Conservation (phyloP, 2,329 filamentous ascomycete genomes). For the Arthroderma sp. region DNA sequence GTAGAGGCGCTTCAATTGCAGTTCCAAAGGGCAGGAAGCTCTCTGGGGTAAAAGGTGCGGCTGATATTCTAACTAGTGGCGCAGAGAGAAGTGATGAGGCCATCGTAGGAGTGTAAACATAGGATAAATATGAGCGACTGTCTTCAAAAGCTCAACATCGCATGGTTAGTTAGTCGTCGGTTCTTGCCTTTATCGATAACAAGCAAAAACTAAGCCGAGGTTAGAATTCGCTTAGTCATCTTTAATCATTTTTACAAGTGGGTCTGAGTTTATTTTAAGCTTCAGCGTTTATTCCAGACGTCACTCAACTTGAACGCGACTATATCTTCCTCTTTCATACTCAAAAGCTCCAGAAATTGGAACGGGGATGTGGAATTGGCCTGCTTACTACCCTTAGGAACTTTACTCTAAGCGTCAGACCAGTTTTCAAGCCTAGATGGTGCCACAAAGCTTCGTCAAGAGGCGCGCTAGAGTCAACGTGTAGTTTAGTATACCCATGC, state of each 20-base stretch:
- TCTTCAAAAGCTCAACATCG: not conserved
- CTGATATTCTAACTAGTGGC: not conserved
- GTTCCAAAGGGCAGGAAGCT: constrained; percentile 71
- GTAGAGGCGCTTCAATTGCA: constrained; percentile 61
- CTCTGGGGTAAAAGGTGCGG: constrained; percentile 51
- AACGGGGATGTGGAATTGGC: no score
- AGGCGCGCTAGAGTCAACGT: no score
- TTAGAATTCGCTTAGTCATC: not conserved
- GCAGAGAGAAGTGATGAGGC: not conserved
- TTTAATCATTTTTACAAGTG: constrained; percentile 6
- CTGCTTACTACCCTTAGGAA: no score
- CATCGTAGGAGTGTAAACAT: not conserved
- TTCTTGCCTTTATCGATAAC: not conserved
- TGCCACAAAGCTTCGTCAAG: no score
- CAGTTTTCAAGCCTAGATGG: no score
- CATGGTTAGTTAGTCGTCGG: not conserved
- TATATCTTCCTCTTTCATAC: no score
- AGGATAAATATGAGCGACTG: not conserved
- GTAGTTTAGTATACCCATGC: no score
- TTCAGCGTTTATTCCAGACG: no score
- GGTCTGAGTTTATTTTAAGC: no score
- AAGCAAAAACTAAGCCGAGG: not conserved
- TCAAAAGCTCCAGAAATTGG: no score
- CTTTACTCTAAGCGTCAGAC: no score
- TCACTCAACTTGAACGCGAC: no score